phyloP scores from a whole-genome alignment of 1,284 basidiomycete species.

The Tremellales sp. region DNA sequence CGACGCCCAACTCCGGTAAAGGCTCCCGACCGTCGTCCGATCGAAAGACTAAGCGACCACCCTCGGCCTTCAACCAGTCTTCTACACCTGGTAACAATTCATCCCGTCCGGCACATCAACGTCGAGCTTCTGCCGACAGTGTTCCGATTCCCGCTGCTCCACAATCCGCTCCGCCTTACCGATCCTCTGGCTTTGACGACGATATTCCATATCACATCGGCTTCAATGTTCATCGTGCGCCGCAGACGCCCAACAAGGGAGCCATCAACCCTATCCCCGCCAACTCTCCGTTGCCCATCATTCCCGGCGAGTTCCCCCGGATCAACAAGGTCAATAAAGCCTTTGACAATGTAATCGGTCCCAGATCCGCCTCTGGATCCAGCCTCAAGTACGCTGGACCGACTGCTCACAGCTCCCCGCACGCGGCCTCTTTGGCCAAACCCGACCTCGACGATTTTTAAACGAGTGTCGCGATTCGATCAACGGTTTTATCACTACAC shows the following conservation, averaged over 20 bases:
- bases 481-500: neutral
- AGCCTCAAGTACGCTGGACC: slow-evolving; percentile 42
- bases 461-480: neutral
- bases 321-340: slow-evolving; percentile 7
- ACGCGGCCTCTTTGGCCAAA: slow-evolving; percentile 35
- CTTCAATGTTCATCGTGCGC: slow-evolving; percentile 39
- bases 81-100: slow-evolving; percentile 12
- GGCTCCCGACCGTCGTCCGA: slow-evolving; percentile 13
- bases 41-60: slow-evolving; percentile 9
- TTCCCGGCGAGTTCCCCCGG: slow-evolving; percentile 39
- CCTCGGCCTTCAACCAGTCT: neutral
- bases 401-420: slow-evolving; percentile 47
- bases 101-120: slow-evolving; percentile 16
- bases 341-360: slow-evolving; percentile 3
- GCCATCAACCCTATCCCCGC: neutral
- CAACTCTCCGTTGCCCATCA: slow-evolving; percentile 11
- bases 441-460: slow-evolving; percentile 46
- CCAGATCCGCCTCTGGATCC: neutral
- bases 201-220: slow-evolving; percentile 34
- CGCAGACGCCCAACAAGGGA: slow-evolving; percentile 39
- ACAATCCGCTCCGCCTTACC: slow-evolving; percentile 4
- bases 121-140: slow-evolving; percentile 28
- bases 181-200: slow-evolving; percentile 25
- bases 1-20: no score
- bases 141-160: slow-evolving; percentile 5